Conservation (phyloP, 2,329 filamentous ascomycete genomes). For the Chaetomium sp. region DNA sequence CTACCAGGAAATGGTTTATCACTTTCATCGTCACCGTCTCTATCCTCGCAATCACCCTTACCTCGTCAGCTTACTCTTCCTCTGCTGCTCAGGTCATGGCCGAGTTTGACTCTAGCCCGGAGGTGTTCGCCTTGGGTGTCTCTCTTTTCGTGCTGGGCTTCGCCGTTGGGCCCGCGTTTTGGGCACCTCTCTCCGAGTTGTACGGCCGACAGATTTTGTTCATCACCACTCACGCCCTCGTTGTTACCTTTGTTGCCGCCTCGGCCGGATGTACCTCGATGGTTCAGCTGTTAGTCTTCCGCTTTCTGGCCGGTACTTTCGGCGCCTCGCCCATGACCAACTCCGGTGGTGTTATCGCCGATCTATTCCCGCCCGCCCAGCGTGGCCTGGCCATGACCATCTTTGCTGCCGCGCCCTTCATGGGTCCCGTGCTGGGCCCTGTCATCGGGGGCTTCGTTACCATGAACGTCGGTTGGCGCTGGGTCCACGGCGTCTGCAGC, state of each 20-base stretch:
- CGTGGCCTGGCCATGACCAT: slow-evolving; percentile 62
- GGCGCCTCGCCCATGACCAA: slow-evolving; percentile 65
- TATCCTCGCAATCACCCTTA: slow-evolving; percentile 11
- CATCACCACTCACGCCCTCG: slow-evolving; percentile 37
- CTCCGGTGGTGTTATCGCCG: slow-evolving; percentile 63
- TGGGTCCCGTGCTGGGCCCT: slow-evolving; percentile 65
- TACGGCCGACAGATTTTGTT: slow-evolving; percentile 64
- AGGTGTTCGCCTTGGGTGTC: slow-evolving; percentile 51
- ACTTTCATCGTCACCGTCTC: slow-evolving; percentile 5
- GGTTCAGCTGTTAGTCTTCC: slow-evolving; percentile 57
- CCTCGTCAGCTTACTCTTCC: slow-evolving; percentile 14
- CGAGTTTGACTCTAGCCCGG: slow-evolving; percentile 7
- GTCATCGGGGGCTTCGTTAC: slow-evolving; percentile 66
- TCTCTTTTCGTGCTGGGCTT: slow-evolving; percentile 63
- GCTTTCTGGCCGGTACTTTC: slow-evolving; percentile 65
- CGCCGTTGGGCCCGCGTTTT: slow-evolving; percentile 57
- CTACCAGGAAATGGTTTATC: slow-evolving; percentile 10
- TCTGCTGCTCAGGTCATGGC: slow-evolving; percentile 6
- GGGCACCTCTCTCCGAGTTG: slow-evolving; percentile 60
- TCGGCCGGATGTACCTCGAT: slow-evolving; percentile 7
- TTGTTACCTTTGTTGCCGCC: slow-evolving; percentile 2
- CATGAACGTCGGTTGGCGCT: slow-evolving; percentile 54
- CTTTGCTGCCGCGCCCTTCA: slow-evolving; percentile 66
- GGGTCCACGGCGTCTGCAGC: slow-evolving; percentile 67
- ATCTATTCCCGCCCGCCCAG: slow-evolving; percentile 54